Conservation (phyloP, 495 filamentous ascomycete genomes). For the Glonium stellatum region DNA sequence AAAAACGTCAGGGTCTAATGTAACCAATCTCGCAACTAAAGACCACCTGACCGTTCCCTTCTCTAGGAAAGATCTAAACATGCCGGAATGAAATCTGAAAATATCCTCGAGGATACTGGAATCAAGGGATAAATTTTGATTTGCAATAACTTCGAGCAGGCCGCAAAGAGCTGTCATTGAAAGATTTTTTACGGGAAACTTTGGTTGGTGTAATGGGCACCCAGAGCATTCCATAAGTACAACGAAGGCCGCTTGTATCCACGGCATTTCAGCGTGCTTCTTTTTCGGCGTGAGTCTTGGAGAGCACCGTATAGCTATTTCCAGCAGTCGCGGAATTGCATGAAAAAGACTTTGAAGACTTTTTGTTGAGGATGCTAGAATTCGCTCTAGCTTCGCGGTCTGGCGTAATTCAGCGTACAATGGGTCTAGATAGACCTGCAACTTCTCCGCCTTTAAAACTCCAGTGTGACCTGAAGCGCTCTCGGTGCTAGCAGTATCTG, state of each 20-base stretch:
- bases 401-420: slow-evolving; percentile 17
- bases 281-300: slow-evolving; percentile 19
- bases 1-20: slow-evolving; percentile 19
- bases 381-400: slow-evolving; percentile 17
- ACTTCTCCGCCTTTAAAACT: background rate
- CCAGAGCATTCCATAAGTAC: slow-evolving; percentile 27
- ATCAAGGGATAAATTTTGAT: slow-evolving; percentile 9
- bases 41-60: slow-evolving; percentile 14
- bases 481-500: background rate
- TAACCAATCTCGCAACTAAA: slow-evolving; percentile 17
- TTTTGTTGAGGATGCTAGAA: slow-evolving; percentile 5
- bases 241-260: slow-evolving; percentile 33
- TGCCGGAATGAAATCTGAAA: slow-evolving; percentile 22
- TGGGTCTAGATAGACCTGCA: slow-evolving; percentile 9
- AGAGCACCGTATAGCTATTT: slow-evolving; percentile 28
- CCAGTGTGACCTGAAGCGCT: background rate
- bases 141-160: slow-evolving; percentile 4
- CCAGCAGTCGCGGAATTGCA: slow-evolving; percentile 28
- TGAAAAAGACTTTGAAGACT: slow-evolving; percentile 12
- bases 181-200: background rate
- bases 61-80: slow-evolving; percentile 4
- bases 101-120: slow-evolving; percentile 13
- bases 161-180: slow-evolving; percentile 11
- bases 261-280: slow-evolving; percentile 25
- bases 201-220: slow-evolving; percentile 18